Evolutionary conservation across 1,139 yeast species (phyloP).

Genomic region (Tardiomyces digboiensis): DNA sequence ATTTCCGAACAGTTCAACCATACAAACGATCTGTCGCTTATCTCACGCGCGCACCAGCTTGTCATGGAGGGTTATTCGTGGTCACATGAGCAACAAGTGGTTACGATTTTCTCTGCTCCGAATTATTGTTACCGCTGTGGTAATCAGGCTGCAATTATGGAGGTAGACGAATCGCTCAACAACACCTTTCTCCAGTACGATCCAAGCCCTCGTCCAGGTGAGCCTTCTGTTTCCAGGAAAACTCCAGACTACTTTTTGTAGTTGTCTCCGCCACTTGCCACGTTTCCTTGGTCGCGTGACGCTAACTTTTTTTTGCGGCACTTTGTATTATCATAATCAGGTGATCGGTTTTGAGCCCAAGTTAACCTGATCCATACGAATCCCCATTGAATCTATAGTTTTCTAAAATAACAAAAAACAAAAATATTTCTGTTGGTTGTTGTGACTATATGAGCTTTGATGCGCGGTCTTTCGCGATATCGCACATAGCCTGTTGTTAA

Average conservation of each 20-base stretch:
- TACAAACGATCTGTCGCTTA: conserved; percentile 69
- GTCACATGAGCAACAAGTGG: conserved; percentile 50
- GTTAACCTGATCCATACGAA: too few species aligned
- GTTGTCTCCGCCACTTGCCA: not conserved
- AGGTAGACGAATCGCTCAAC: conserved; percentile 61
- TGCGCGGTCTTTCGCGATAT: conserved; percentile 75
- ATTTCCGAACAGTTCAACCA: conserved; percentile 80
- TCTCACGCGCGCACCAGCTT: conserved; percentile 95
- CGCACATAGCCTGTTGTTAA: conserved; percentile 57
- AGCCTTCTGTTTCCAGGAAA: conserved; percentile 90
- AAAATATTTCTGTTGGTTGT: too few species aligned
- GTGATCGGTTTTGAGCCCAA: too few species aligned
- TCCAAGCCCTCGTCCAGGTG: conserved; percentile 94
- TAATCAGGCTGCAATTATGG: conserved; percentile 98
- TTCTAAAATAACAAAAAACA: too few species aligned
- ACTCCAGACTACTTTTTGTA: conserved; percentile 97
- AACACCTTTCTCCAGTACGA: conserved; percentile 84
- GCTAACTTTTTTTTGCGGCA: not conserved
- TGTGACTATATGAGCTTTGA: conserved; percentile 11
- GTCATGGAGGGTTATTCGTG: conserved; percentile 96
- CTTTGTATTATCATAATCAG: not conserved
- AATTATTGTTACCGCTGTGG: conserved; percentile 97
- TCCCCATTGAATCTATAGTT: too few species aligned
- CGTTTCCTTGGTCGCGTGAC: not conserved
- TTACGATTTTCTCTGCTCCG: conserved; percentile 96